Conservation (phyloP, 257 asterid species). For the Solanum chmielewskii region DNA sequence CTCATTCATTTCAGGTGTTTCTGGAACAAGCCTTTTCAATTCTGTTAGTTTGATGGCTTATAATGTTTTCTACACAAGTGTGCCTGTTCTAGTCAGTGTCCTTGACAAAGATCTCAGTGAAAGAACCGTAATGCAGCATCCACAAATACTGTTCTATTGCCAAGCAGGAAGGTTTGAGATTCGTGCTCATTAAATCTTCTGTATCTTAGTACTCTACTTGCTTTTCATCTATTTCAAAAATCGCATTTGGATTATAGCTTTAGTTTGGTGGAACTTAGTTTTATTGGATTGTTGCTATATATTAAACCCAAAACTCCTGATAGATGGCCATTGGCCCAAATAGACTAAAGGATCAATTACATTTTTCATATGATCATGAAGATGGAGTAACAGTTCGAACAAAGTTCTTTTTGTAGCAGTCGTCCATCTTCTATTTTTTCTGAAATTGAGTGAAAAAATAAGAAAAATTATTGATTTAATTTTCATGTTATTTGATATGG, state of each 20-base stretch:
- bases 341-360: background rate
- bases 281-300: background rate
- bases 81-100: constrained; percentile 83
- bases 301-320: background rate
- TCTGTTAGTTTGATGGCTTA: constrained; percentile 96
- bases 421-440: background rate
- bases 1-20: constrained; percentile 92
- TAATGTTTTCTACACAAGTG: constrained; percentile 93
- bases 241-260: background rate
- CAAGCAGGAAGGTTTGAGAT: constrained; percentile 87
- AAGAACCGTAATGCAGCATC: constrained; percentile 94
- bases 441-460: background rate
- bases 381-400: background rate
- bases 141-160: constrained; percentile 88
- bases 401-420: background rate
- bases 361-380: background rate
- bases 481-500: constrained; percentile 5
- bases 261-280: background rate
- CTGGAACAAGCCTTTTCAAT: constrained; percentile 95
- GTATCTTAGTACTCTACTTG: constrained; percentile 1
- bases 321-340: background rate
- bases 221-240: constrained; percentile 2
- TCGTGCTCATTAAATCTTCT: background rate
- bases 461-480: background rate
- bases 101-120: constrained; percentile 95